phyloP scores from a whole-genome alignment of 108 stramenopile species.

The Pseudonitzschia pungens region DNA sequence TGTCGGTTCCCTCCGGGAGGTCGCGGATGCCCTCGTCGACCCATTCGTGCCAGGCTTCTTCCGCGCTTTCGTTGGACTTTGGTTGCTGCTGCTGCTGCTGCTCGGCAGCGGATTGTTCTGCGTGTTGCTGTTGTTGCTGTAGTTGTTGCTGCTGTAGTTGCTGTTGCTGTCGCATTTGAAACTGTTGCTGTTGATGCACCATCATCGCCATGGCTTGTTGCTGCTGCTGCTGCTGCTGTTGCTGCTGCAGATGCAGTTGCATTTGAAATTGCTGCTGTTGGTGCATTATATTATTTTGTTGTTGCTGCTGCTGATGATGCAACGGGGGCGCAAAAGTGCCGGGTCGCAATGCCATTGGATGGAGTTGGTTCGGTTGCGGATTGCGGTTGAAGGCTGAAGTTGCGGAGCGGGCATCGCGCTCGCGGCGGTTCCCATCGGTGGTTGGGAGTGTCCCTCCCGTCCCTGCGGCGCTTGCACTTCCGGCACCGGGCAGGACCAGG shows the following conservation, averaged over 20 bases:
- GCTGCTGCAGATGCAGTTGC: slow-evolving; percentile 1
- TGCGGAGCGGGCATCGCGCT: background rate
- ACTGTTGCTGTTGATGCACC: slow-evolving; percentile 16
- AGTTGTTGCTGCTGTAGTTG: slow-evolving; percentile 50
- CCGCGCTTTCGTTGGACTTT: no score
- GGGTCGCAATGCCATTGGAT: background rate
- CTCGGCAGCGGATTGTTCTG: slow-evolving; percentile 12
- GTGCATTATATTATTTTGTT: background rate
- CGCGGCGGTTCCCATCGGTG: no score
- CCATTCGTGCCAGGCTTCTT: no score
- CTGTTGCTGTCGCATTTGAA: slow-evolving; percentile 14
- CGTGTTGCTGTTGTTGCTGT: slow-evolving; percentile 64
- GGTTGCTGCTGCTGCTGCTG: no score
- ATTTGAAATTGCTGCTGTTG: slow-evolving; percentile 14
- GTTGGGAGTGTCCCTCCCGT: background rate
- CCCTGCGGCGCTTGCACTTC: background rate
- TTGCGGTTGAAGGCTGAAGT: slow-evolving; percentile 11
- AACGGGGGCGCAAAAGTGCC: background rate
- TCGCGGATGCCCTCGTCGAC: slow-evolving; percentile 9
- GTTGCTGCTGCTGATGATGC: slow-evolving; percentile 6
- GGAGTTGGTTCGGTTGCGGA: slow-evolving; percentile 7
- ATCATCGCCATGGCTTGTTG: slow-evolving; percentile 17
- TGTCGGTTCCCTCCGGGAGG: slow-evolving; percentile 46
- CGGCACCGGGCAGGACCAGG: slow-evolving; percentile 20
- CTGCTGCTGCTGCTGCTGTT: slow-evolving; percentile 10